phyloP scores from a whole-genome alignment of 305 asterid genomes.

The Solanum hybrid region DNA sequence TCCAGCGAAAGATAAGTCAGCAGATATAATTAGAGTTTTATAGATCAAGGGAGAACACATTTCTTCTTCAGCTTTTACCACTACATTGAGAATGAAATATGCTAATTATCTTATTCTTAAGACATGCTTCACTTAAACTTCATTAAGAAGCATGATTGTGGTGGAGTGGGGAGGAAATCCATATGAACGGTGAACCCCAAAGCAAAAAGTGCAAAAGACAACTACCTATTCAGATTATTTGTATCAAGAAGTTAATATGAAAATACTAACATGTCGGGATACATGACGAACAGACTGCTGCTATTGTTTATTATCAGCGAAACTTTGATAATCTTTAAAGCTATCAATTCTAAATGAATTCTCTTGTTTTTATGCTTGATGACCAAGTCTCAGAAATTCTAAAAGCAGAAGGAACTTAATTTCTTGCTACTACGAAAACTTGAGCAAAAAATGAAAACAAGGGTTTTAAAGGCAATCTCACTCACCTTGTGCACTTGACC shows the following conservation, averaged over 20 bases:
- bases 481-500: neutral
- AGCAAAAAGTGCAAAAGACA: neutral
- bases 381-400: neutral
- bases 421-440: neutral
- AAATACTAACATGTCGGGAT: neutral
- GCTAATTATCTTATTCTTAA: neutral
- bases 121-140: neutral
- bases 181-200: neutral
- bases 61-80: neutral
- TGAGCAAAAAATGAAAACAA: neutral
- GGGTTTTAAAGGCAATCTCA: neutral
- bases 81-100: neutral
- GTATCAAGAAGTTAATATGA: neutral
- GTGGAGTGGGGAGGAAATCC: neutral
- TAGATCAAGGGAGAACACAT: neutral
- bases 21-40: neutral
- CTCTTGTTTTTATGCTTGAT: neutral
- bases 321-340: neutral
- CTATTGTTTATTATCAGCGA: neutral
- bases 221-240: neutral
- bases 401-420: neutral
- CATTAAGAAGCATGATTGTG: neutral
- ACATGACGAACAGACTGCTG: neutral
- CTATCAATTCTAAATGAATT: neutral
- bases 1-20: neutral